A percentile compares a stretch with the other conserved stretches of the same genome.
Evolutionary conservation across 2,329 filamentous ascomycete species (phyloP).

Genomic region (Fusarium begoniae): DNA sequence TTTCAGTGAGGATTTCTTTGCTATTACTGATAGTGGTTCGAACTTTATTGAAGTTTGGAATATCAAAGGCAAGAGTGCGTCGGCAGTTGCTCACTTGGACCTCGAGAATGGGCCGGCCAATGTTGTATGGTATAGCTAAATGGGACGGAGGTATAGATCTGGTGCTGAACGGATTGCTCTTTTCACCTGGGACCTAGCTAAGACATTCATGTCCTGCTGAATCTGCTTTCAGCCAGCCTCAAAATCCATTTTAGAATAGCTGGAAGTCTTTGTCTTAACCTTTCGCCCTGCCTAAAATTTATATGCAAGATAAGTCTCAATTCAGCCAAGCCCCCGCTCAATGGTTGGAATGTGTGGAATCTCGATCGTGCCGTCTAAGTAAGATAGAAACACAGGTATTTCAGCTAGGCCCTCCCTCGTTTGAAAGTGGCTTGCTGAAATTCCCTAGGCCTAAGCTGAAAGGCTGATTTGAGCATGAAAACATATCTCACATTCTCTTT

Average conservation of each 20-base stretch:
- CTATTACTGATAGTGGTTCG: background rate
- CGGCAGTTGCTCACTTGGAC: background rate
- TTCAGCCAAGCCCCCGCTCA: background rate
- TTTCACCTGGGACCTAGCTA: background rate
- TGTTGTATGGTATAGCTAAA: background rate
- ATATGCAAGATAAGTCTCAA: no score
- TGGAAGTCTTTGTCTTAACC: background rate
- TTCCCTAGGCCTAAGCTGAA: no score
- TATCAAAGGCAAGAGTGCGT: background rate
- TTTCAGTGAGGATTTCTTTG: background rate
- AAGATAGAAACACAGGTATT: no score
- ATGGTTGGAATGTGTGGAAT: background rate
- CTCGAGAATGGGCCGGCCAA: background rate
- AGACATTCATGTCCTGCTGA: background rate
- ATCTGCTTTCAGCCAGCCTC: background rate
- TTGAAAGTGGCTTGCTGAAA: no score
- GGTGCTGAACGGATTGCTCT: background rate
- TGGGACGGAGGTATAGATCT: background rate
- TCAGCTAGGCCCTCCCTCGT: no score
- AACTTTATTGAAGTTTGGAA: background rate
- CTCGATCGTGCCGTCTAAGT: background rate
- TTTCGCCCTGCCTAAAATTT: background rate
- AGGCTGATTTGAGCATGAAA: no score
- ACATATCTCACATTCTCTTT: fast-evolving
- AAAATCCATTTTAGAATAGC: background rate